These are phyloP conservation scores for Botryosphaeria agaves DNA, from an alignment of 2,329 filamentous ascomycete species.

Conservation along the genomic window DNA sequence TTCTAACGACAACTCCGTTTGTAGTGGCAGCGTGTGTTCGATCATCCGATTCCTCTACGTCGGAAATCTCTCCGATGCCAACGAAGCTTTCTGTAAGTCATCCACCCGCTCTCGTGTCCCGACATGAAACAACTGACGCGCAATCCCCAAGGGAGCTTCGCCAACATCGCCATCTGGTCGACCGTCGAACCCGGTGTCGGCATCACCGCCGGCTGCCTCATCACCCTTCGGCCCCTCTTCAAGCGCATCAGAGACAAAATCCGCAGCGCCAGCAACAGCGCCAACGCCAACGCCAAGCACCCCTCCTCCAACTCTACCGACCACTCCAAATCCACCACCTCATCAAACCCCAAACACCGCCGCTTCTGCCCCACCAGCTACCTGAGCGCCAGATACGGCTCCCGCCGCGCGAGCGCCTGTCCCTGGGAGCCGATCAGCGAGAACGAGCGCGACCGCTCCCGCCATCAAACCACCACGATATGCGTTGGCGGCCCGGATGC, in stretches of 20 bases:
- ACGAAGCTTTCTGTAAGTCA: conserved; percentile 6
- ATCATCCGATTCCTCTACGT: conserved; percentile 1
- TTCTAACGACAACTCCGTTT: neutral
- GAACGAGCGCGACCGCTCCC: too few relatives aligned
- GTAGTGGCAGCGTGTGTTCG: conserved; percentile 1
- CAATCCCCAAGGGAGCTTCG: conserved; percentile 1
- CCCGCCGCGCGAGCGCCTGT: neutral
- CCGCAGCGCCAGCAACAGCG: conserved; percentile 8
- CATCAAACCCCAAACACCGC: too few relatives aligned
- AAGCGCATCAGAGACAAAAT: conserved; percentile 6
- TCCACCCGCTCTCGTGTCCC: conserved; percentile 9
- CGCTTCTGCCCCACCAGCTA: too few relatives aligned
- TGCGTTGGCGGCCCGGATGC: neutral
- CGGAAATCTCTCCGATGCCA: neutral
- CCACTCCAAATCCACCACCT: neutral
- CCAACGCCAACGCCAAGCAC: neutral
- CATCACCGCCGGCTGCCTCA: conserved; percentile 15
- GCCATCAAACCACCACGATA: neutral
- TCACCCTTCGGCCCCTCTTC: conserved; percentile 16
- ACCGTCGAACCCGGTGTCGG: conserved; percentile 17
- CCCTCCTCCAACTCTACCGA: too few relatives aligned
- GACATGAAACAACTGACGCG: conserved; percentile 9
- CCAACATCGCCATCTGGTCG: conserved; percentile 13
- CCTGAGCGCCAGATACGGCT: neutral
- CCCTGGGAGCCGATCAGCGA: neutral